Evolutionary conservation across 768 basidiomycete species (phyloP).

Genomic region (Lactifluus echinatus): DNA sequence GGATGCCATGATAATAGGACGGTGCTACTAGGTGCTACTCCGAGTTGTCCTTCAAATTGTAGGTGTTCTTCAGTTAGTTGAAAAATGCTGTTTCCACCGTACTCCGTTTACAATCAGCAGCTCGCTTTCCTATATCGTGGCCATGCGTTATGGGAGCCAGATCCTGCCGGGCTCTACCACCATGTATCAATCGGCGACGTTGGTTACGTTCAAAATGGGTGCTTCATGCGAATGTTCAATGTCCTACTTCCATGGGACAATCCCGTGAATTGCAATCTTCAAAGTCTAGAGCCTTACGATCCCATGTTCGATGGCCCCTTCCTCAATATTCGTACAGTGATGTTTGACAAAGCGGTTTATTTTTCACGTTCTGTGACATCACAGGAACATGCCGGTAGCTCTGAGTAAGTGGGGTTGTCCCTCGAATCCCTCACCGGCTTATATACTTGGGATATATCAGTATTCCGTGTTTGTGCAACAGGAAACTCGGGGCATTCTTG

Average conservation of each 20-base stretch:
- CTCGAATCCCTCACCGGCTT: not conserved
- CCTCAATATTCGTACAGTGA: not conserved
- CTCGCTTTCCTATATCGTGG: constrained; percentile 7
- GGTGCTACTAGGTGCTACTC: no score
- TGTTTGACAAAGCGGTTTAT: not conserved
- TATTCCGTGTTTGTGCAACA: not conserved
- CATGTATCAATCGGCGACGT: constrained; percentile 19
- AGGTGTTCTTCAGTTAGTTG: no score
- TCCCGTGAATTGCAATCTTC: not conserved
- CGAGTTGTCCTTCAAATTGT: no score
- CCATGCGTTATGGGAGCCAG: constrained; percentile 17
- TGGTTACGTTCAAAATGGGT: constrained; percentile 15
- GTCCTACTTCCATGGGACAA: not conserved
- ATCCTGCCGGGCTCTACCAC: constrained; percentile 11
- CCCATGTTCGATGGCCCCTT: not conserved
- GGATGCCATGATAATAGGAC: no score
- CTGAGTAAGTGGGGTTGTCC: not conserved
- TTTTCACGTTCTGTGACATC: not conserved
- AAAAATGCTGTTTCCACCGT: not conserved
- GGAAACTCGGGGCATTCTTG: not conserved
- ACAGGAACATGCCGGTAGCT: not conserved
- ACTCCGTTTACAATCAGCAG: constrained; percentile 7
- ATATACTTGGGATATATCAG: not conserved
- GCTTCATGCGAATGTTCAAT: constrained; percentile 19
- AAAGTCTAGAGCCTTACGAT: not conserved